Percentiles rank a stretch among this genome's conserved stretches.
Conservation (phyloP, 371 early-diverging fungal genomes). For the Mortierella sp. region DNA sequence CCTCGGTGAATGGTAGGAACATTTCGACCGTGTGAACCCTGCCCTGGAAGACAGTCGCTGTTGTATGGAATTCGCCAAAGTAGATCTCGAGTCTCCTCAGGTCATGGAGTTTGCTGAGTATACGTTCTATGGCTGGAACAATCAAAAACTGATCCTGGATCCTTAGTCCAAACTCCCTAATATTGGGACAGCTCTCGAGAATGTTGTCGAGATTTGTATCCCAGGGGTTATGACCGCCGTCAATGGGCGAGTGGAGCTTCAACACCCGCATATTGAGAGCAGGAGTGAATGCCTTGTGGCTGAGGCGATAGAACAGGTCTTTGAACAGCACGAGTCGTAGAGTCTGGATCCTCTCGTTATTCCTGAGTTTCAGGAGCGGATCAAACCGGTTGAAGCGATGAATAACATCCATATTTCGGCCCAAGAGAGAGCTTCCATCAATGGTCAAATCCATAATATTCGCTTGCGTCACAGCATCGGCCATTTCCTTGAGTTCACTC, state of each 20-base stretch:
- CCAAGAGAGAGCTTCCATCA: neutral
- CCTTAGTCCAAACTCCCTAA: too few relatives aligned
- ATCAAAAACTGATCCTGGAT: too few relatives aligned
- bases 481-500: conserved; percentile 13
- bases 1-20: too few relatives aligned
- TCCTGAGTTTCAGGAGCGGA: conserved; percentile 17
- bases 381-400: conserved; percentile 11
- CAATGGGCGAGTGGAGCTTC: neutral
- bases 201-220: too few relatives aligned
- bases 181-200: too few relatives aligned
- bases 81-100: too few relatives aligned
- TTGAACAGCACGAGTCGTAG: neutral
- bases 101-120: too few relatives aligned
- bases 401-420: conserved; percentile 1
- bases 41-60: too few relatives aligned
- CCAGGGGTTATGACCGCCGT: too few relatives aligned
- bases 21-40: too few relatives aligned
- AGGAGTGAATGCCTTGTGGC: neutral
- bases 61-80: too few relatives aligned
- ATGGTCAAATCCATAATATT: conserved; percentile 6
- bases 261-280: conserved; percentile 5
- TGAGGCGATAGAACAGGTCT: conserved; percentile 12
- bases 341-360: neutral
- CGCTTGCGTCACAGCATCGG: conserved; percentile 3
- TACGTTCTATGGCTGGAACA: too few relatives aligned